Conservation (phyloP, 1,284 basidiomycete species). For the Ustilago bromivora region DNA sequence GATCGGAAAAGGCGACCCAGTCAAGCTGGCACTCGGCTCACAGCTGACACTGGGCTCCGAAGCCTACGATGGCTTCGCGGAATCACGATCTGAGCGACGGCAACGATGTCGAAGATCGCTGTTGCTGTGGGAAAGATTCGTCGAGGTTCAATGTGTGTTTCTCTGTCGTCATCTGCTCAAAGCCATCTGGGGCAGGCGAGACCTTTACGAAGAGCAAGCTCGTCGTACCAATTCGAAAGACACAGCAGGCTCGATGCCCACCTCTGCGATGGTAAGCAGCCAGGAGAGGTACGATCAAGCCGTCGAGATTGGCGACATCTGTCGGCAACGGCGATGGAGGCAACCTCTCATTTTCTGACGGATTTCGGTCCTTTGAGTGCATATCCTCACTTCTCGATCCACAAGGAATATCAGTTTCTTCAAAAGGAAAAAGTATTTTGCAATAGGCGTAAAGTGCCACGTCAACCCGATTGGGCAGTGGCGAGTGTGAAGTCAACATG, state of each 20-base stretch:
- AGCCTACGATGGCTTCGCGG: slow-evolving; percentile 1
- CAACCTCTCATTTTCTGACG: slow-evolving; percentile 22
- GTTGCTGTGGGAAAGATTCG: slow-evolving; percentile 20
- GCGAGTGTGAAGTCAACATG: too few relatives aligned
- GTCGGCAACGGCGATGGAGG: slow-evolving; percentile 21
- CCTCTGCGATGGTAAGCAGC: not conserved
- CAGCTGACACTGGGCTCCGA: slow-evolving; percentile 13
- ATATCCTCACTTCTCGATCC: too few relatives aligned
- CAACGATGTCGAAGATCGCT: slow-evolving; percentile 26
- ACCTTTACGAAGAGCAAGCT: slow-evolving; percentile 17
- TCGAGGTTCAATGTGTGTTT: slow-evolving; percentile 23
- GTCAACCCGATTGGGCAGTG: too few relatives aligned
- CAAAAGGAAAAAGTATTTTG: too few relatives aligned
- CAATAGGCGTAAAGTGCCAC: too few relatives aligned
- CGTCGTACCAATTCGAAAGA: not conserved
- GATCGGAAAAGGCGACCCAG: slow-evolving; percentile 12
- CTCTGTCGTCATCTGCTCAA: slow-evolving; percentile 25
- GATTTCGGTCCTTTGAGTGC: too few relatives aligned
- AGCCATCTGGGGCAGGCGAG: slow-evolving; percentile 21
- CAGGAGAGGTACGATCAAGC: slow-evolving; percentile 15
- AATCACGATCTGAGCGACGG: slow-evolving; percentile 12
- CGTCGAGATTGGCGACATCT: slow-evolving; percentile 15
- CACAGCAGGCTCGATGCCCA: not conserved
- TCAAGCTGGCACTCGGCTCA: slow-evolving; percentile 13
- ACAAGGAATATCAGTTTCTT: too few relatives aligned